These are phyloP conservation scores for Coniferiporia sulphurascens DNA, from an alignment of 1,284 basidiomycete species.

Conservation along the genomic window DNA sequence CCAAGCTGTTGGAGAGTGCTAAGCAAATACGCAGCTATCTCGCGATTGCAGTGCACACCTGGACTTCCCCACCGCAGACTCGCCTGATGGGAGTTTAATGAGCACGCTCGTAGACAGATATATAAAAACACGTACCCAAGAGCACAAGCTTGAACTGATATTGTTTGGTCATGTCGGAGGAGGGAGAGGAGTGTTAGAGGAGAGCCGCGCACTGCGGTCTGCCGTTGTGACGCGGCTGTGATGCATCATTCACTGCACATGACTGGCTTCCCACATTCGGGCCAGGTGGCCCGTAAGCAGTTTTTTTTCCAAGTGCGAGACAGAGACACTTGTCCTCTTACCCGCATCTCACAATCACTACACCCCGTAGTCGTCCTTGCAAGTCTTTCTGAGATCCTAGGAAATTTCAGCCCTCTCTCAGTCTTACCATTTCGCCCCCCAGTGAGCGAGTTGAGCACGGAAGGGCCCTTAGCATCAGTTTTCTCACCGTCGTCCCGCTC, in stretches of 20 bases:
- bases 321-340: not conserved
- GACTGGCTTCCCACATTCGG: not conserved
- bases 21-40: constrained; percentile 13
- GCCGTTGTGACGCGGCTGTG: not conserved
- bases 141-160: constrained; percentile 90
- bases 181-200: constrained; percentile 18
- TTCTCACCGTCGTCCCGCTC: not conserved
- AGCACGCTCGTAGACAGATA: constrained; percentile 13
- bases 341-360: constrained; percentile 18
- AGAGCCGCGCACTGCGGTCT: not conserved
- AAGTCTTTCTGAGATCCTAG: not conserved
- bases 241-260: not conserved
- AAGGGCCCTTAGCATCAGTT: constrained; percentile 1
- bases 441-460: constrained; percentile 11
- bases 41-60: constrained; percentile 44
- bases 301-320: too few species aligned
- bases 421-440: not conserved
- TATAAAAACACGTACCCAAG: constrained; percentile 53
- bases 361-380: constrained; percentile 19
- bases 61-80: constrained; percentile 97
- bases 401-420: not conserved
- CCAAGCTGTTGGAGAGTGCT: constrained; percentile 53
- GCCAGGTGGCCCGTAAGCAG: not conserved
- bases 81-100: constrained; percentile 48
- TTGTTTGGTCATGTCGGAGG: constrained; percentile 68